Base-by-base conservation (phyloP, 75 land plant genomes). In the Picea sitchensis region DNA sequence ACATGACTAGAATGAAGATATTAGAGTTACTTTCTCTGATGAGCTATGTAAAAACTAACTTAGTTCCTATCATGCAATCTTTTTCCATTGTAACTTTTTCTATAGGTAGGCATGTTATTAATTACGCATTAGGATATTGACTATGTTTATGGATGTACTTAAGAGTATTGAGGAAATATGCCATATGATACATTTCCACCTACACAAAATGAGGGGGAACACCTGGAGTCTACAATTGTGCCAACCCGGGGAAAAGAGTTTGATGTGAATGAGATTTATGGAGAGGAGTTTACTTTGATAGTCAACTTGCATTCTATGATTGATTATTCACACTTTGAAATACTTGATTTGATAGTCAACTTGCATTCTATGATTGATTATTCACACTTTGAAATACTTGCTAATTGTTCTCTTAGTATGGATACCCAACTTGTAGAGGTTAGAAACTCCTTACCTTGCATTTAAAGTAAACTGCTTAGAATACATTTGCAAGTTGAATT, bases 1-100 rank as follows among this genome's bases (percentile, higher is more conserved):
- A 80, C 95, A 90, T 80, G 98, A 96, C 73, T 96, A 98, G 99
- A 96, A 94, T 88, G 92, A 88, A 83, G 99, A 98, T 96, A 86
- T 59, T 30, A 57, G 75, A 62, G 67, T 47, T 38, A n/a, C 20
- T 38, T 59, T 4, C 31, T 26, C 14, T 58, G 61, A 5, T 79
- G 14, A 21, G 18, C 14, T 47, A 6, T 7, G 8, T 47, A 47
- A 47, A 47, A 47, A 47, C 5, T 47, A 47, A 6, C 51, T 6
- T 47, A 47, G 0, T 47, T 47, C 51, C 8, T 47, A 6, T 6
- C 1, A 6, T 47, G 51, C 7, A 47, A 5, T 47, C 7, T 77
- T 13, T 15, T 77, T 58, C 59, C n/a, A n/a, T 62, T 59, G 30
- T 18, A 56, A 13, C 32, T 31, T 72, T 71, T 36, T 15, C 44